Conservation (phyloP, 2,329 filamentous ascomycete genomes). For the Pyrenophora graminea region DNA sequence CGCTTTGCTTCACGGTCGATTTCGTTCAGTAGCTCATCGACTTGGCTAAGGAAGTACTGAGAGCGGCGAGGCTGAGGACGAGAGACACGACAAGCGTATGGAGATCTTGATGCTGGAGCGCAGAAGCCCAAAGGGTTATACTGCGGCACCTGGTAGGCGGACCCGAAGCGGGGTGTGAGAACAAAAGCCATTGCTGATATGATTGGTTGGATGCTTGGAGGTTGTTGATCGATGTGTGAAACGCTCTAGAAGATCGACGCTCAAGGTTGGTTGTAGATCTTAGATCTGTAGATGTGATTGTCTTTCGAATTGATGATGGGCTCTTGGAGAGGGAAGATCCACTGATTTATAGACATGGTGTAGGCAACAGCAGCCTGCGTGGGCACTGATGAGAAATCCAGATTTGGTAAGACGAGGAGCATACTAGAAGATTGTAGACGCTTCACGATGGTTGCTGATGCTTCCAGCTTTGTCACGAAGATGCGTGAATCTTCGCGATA, state of each 20-base stretch:
- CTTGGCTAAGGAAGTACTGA: constrained; percentile 37
- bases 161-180: constrained; percentile 39
- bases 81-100: constrained; percentile 24
- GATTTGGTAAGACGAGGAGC: constrained; percentile 33
- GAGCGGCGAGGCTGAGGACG: constrained; percentile 23
- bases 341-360: constrained; percentile 41
- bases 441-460: constrained; percentile 31
- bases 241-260: constrained; percentile 18
- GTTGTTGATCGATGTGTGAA: constrained; percentile 6
- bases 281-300: constrained; percentile 27
- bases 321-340: constrained; percentile 12
- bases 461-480: constrained; percentile 30
- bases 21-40: constrained; percentile 39
- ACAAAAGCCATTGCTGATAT: constrained; percentile 39
- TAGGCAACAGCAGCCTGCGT: constrained; percentile 36
- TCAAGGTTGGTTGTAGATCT: constrained; percentile 24
- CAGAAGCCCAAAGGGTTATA: constrained; percentile 37
- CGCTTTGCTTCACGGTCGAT: constrained; percentile 34
- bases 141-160: constrained; percentile 34
- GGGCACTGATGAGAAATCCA: constrained; percentile 30
- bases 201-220: constrained; percentile 2
- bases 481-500: constrained; percentile 26
- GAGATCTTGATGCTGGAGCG: constrained; percentile 25
- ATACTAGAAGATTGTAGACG: constrained; percentile 32
- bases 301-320: constrained; percentile 35